Percentiles rank a stretch among this genome's conserved stretches.
Conservation (phyloP, 495 filamentous ascomycete genomes). For the Daldinia vernicosa region DNA sequence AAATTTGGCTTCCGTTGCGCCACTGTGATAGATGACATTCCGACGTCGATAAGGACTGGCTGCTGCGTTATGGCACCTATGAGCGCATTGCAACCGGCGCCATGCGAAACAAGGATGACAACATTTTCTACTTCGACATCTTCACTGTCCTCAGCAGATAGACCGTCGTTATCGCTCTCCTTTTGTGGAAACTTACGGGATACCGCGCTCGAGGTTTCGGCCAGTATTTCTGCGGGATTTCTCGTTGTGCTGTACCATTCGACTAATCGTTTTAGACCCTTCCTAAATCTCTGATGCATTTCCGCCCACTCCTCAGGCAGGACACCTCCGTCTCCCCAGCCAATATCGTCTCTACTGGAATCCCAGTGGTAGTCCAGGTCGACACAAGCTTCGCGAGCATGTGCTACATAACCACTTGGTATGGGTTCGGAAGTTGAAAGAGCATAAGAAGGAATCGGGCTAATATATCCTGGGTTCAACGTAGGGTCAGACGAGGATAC, state of each 20-base stretch:
- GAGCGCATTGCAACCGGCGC: constrained; percentile 96
- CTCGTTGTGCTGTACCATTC: constrained; percentile 74
- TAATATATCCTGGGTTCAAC: constrained; percentile 64
- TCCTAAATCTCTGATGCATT: constrained; percentile 90
- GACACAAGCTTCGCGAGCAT: constrained; percentile 89
- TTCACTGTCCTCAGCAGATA: constrained; percentile 51
- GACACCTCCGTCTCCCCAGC: constrained; percentile 87
- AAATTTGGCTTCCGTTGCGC: constrained; percentile 72
- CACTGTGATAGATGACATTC: constrained; percentile 90
- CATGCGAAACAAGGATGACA: constrained; percentile 92
- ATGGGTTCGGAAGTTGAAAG: constrained; percentile 82
- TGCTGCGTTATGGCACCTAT: constrained; percentile 90
- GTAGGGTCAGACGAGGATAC: constrained; percentile 17
- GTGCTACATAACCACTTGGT: constrained; percentile 84
- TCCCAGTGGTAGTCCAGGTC: constrained; percentile 95
- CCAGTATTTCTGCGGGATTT: constrained; percentile 60
- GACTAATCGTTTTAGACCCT: constrained; percentile 77
- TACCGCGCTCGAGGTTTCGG: constrained; percentile 39
- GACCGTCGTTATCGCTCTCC: constrained; percentile 16
- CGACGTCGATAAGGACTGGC: constrained; percentile 87
- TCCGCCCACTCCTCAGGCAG: constrained; percentile 93
- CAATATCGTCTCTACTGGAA: constrained; percentile 75
- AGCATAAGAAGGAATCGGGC: constrained; percentile 84
- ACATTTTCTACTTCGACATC: constrained; percentile 74
- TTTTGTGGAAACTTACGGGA: constrained; percentile 41